Conservation (phyloP, 129 eudicot genomes). For the Calendula officinalis region DNA sequence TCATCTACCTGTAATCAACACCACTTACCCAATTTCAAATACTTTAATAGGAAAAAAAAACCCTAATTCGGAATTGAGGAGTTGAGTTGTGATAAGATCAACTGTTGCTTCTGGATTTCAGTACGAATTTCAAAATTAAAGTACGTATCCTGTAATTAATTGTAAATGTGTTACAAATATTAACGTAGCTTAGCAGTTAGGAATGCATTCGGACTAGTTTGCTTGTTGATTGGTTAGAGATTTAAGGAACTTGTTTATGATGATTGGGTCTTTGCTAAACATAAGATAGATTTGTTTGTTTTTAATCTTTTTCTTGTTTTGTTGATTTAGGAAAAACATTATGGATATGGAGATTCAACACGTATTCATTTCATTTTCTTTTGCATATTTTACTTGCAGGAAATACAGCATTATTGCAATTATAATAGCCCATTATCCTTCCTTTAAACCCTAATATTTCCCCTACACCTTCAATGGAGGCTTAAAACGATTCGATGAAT, state of each 20-base stretch:
- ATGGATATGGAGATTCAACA: not conserved
- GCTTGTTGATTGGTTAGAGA: not conserved
- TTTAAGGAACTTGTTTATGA: not conserved
- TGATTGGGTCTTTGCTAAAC: not conserved
- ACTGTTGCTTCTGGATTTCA: not conserved
- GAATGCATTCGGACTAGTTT: not conserved
- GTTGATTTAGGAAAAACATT: not conserved
- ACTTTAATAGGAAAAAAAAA: not conserved
- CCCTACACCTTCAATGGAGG: slow-evolving; percentile 17
- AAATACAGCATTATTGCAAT: not conserved
- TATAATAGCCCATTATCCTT: not conserved
- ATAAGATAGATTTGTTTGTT: too few relatives aligned
- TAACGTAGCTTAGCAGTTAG: too few relatives aligned
- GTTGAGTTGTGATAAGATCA: not conserved
- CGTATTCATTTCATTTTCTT: not conserved
- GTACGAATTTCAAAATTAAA: not conserved
- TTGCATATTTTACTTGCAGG: slow-evolving; percentile 8
- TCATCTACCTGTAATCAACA: not conserved
- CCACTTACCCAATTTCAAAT: not conserved
- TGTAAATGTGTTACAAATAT: too few relatives aligned
- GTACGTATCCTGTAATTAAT: not conserved
- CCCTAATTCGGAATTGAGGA: not conserved
- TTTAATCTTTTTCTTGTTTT: not conserved
- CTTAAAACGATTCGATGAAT: not conserved
- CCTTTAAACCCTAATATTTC: not conserved